phyloP scores from a whole-genome alignment of 1,284 basidiomycete species.

The Singerocomus inundabilis region DNA sequence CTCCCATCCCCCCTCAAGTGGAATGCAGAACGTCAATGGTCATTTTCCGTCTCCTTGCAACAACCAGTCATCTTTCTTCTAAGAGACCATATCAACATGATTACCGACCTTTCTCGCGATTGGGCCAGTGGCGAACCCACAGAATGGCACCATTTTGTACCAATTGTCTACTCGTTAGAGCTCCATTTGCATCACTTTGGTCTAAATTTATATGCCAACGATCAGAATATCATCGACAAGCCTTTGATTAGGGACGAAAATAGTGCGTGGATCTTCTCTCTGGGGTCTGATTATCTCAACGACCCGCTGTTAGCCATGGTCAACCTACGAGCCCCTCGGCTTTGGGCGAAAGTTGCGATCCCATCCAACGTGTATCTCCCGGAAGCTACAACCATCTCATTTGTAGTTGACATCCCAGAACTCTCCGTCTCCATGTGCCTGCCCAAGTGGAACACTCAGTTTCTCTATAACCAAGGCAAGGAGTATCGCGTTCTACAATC shows the following conservation, averaged over 20 bases:
- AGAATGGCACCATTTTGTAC: conserved; percentile 80
- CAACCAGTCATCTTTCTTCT: conserved; percentile 75
- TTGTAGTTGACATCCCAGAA: conserved; percentile 63
- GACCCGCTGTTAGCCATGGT: conserved; percentile 58
- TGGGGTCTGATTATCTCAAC: conserved; percentile 9
- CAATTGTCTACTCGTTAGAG: conserved; percentile 73
- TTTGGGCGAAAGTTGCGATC: conserved; percentile 56
- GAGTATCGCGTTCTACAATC: conserved; percentile 63
- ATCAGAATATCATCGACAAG: conserved; percentile 93
- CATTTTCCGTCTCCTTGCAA: conserved; percentile 65
- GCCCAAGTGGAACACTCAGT: conserved; percentile 87
- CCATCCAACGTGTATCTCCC: conserved; percentile 74
- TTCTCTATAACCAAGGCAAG: conserved; percentile 59
- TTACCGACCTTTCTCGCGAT: conserved; percentile 85
- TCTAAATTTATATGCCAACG: conserved; percentile 84
- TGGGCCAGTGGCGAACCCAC: conserved; percentile 81
- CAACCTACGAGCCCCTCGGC: conserved; percentile 56
- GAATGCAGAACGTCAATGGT: conserved; percentile 77
- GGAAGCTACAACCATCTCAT: conserved; percentile 64
- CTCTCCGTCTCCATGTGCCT: conserved; percentile 60
- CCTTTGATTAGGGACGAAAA: conserved; percentile 78
- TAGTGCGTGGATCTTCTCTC: conserved; percentile 38
- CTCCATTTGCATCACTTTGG: conserved; percentile 74
- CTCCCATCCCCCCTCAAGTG: conserved; percentile 65
- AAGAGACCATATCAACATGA: conserved; percentile 90